Percentiles rank a stretch among this genome's conserved stretches.
These are phyloP conservation scores for Pseudohalonectria lignicola DNA, from an alignment of 2,329 filamentous ascomycete species.

Conservation along the genomic window DNA sequence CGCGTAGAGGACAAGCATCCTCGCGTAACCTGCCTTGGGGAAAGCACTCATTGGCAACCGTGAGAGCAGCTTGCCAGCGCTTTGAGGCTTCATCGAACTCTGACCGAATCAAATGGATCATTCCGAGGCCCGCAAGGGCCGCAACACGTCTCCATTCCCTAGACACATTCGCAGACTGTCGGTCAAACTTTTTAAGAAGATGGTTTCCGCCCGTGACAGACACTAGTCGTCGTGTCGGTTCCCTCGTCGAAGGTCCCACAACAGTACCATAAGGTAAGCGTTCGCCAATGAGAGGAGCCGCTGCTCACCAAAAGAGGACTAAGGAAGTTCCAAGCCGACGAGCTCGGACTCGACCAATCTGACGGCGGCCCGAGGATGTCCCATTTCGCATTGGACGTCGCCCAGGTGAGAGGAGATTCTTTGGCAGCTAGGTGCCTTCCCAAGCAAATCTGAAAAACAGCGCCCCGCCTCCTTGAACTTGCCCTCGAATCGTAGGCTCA, in stretches of 20 bases:
- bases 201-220: neutral
- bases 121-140: neutral
- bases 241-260: neutral
- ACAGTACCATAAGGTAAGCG: neutral
- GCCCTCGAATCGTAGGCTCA: neutral
- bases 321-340: neutral
- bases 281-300: neutral
- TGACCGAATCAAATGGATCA: neutral
- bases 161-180: neutral
- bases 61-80: neutral
- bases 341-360: neutral
- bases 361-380: neutral
- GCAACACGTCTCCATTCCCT: neutral
- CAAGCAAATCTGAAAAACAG: neutral
- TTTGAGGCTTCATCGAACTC: neutral
- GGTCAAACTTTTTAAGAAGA: neutral
- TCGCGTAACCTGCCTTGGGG: neutral
- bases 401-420: neutral
- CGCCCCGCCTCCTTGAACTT: neutral
- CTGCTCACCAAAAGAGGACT: neutral
- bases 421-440: neutral
- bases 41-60: neutral
- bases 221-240: neutral
- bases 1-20: neutral
- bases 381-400: neutral